Evolutionary conservation across 2,329 filamentous ascomycete species (phyloP).

Genomic region (Colletotrichum simmondsii): DNA sequence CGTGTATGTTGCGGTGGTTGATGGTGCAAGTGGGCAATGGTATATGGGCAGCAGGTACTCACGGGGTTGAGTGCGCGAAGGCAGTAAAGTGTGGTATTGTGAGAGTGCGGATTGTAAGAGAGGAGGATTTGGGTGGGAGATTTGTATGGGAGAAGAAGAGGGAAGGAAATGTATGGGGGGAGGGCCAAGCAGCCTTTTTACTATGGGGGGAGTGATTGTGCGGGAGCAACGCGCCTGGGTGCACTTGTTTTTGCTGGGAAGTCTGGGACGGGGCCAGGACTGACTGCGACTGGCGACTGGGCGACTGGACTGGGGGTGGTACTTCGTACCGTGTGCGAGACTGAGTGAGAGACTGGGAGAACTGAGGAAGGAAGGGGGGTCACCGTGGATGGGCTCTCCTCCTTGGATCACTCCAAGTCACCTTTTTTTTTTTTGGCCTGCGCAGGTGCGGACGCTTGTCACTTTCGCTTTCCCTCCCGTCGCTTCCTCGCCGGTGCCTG

Average conservation of each 20-base stretch:
- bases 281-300: constrained; percentile 37
- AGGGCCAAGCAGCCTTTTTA: constrained; percentile 70
- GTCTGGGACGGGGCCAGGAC: constrained; percentile 27
- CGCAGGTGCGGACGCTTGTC: not conserved
- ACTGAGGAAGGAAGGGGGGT: not conserved
- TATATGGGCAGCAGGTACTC: constrained; percentile 60
- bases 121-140: constrained; percentile 63
- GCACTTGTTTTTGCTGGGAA: constrained; percentile 41
- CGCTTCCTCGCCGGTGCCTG: not conserved
- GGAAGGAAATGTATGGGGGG: constrained; percentile 66
- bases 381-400: constrained; percentile 7
- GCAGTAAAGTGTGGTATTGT: constrained; percentile 54
- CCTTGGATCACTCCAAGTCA: constrained; percentile 5
- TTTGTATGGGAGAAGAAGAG: constrained; percentile 72
- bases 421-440: not conserved
- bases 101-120: constrained; percentile 61
- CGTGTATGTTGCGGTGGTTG: constrained; percentile 50
- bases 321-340: not conserved
- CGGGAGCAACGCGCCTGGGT: constrained; percentile 50
- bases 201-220: constrained; percentile 73
- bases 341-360: too few relatives aligned
- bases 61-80: constrained; percentile 46
- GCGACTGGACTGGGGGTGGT: constrained; percentile 40
- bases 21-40: constrained; percentile 39
- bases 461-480: not conserved